phyloP scores from a whole-genome alignment of 371 early-diverging fungal genomes.

The Rhizopus sp. region DNA sequence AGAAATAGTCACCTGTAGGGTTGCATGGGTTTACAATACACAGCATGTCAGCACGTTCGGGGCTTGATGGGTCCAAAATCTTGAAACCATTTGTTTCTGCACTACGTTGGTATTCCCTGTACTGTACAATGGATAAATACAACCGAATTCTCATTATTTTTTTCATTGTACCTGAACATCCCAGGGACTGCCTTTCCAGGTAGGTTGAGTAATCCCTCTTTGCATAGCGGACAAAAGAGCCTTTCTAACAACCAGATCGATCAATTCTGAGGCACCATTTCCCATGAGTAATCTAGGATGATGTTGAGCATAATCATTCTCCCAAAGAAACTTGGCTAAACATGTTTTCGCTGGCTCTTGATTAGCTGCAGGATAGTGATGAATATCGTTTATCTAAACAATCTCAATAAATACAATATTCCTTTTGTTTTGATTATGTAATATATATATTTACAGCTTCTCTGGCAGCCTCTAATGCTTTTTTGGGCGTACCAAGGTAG shows the following conservation, averaged over 20 bases:
- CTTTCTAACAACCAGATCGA: constrained; percentile 79
- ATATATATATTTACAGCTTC: constrained; percentile 59
- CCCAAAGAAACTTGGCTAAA: constrained; percentile 83
- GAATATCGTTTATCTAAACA: constrained; percentile 61
- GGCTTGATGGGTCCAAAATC: constrained; percentile 58
- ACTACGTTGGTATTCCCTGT: constrained; percentile 85
- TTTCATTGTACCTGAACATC: constrained; percentile 59
- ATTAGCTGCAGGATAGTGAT: constrained; percentile 87
- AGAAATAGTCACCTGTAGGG: constrained; percentile 84
- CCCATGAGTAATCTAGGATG: constrained; percentile 69
- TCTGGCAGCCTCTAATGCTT: constrained; percentile 71
- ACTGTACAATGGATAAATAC: constrained; percentile 43
- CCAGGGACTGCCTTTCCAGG: constrained; percentile 86
- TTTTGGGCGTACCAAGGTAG: constrained; percentile 75
- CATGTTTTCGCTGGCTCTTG: constrained; percentile 86
- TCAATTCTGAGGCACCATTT: constrained; percentile 87
- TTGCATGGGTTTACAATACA: constrained; percentile 89
- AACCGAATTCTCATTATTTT: not conserved
- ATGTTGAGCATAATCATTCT: constrained; percentile 46
- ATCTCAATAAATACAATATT: not conserved
- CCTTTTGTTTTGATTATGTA: not conserved
- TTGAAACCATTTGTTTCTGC: constrained; percentile 71
- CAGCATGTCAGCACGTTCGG: constrained; percentile 60
- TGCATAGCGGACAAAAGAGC: constrained; percentile 53
- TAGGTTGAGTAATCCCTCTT: constrained; percentile 31